These are phyloP conservation scores for Harringtonia lauricola DNA, from an alignment of 2,329 filamentous ascomycete genomes.

Conservation along the genomic window DNA sequence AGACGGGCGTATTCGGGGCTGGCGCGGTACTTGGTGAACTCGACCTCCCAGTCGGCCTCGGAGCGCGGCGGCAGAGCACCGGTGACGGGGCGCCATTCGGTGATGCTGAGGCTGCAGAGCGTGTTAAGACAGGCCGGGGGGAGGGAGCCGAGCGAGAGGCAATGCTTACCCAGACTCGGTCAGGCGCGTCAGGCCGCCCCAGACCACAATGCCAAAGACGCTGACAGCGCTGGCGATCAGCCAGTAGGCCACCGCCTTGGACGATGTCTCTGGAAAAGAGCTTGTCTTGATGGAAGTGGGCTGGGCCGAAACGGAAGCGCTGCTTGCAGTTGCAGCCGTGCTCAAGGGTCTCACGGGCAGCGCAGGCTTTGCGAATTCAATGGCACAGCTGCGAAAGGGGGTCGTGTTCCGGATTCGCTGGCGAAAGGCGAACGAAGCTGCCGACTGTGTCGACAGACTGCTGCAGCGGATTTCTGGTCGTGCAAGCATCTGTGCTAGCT, in stretches of 20 bases:
- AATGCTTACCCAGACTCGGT: constrained; percentile 80
- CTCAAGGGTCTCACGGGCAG: constrained; percentile 7
- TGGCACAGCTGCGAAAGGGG: neutral
- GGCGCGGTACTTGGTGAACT: constrained; percentile 84
- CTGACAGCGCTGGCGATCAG: constrained; percentile 81
- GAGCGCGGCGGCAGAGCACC: constrained; percentile 78
- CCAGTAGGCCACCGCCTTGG: constrained; percentile 81
- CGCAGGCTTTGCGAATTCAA: constrained; percentile 9
- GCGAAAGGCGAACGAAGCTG: neutral
- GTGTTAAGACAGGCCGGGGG: neutral
- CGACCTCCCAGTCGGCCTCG: constrained; percentile 73
- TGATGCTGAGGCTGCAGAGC: constrained; percentile 71
- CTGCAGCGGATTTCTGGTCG: neutral
- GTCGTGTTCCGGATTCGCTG: neutral
- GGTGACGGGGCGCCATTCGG: constrained; percentile 96
- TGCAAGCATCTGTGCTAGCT: neutral
- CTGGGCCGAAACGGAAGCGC: constrained; percentile 4
- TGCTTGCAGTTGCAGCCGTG: constrained; percentile 8
- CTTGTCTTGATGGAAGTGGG: constrained; percentile 7
- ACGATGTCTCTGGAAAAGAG: constrained; percentile 48
- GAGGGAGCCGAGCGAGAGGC: neutral
- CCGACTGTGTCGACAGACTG: neutral
- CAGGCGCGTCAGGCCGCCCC: constrained; percentile 83
- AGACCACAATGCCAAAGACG: constrained; percentile 94
- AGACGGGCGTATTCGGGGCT: constrained; percentile 88